Evolutionary conservation across 352 stramenopile genomes (phyloP), one percentile per base, ranked within the genome.

Genomic region (Globisporangium camurandrum): DNA sequence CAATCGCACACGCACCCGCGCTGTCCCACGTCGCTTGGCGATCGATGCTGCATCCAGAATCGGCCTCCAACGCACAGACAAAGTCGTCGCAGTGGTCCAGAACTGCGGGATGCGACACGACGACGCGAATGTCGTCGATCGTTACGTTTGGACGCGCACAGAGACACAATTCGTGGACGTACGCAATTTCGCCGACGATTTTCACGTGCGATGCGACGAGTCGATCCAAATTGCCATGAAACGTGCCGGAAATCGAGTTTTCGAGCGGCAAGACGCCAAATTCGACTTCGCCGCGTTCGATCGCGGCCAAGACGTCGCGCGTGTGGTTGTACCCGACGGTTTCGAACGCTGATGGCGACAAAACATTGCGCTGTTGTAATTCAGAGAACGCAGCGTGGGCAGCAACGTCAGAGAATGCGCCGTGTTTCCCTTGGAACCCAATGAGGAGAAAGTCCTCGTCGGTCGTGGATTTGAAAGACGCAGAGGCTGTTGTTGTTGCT

Each of bases 231-330:
- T 76, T 86, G 47, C 72, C 71, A 54, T 88, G 77, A 49, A 88
- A 86, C 28, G 72, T 88, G 47, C 74, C 77, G 1, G 74, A 86
- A 48, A 84, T 72, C 9, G 75, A 88, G 66, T 88, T 86, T 51
- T 86, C 72, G 38, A 86, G 66, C 2, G 77, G 77, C 40, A 88
- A 34, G 33, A 88, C 75, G 26, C 58, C 77, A 52, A 71, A 86
- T 23, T 75, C 62, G 31, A 86, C 64, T 40, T 80, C 69, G 9
- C 68, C 69, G n/a, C 69, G 66, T 48, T 84, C 68, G 12, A 86
- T 61, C 8, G 72, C 71, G 22, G 71, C 67, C 56, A 88, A 52
- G 46, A 86, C 71, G 37, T 82, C 66, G 24, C 53, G 55, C 26
- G 84, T 62, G 27, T 84, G 71, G 23, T 73, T 66, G 38, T 82